phyloP scores from a whole-genome alignment of 1,139 yeast species.

The Hyphopichia khmerensis region DNA sequence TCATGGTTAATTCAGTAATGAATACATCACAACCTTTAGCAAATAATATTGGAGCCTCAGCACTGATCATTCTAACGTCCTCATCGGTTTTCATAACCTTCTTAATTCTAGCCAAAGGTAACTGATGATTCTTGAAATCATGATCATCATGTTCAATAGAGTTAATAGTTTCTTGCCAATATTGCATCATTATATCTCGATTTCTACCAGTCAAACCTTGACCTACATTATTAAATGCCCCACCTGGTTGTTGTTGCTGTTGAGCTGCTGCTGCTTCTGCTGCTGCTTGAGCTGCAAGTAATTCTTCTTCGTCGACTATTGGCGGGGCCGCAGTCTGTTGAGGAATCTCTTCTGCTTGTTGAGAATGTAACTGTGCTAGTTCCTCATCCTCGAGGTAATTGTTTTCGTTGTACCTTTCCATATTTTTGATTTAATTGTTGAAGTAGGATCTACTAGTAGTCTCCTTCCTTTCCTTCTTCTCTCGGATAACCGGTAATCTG shows the following conservation, averaged over 20 bases:
- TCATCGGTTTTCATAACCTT: conserved; percentile 98
- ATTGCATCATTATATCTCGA: conserved; percentile 86
- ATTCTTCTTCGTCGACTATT: conserved; percentile 35
- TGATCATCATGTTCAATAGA: conserved; percentile 86
- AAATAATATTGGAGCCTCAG: conserved; percentile 95
- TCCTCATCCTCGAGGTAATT: conserved; percentile 11
- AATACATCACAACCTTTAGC: conserved; percentile 98
- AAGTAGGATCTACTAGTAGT: background rate
- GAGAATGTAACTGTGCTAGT: background rate
- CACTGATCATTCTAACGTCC: conserved; percentile 95
- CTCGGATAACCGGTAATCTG: too few relatives aligned
- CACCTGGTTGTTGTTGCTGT: conserved; percentile 50
- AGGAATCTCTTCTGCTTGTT: background rate
- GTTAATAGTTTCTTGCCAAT: conserved; percentile 95
- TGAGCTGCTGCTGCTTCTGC: conserved; percentile 51
- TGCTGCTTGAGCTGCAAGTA: conserved; percentile 47
- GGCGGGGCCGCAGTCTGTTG: conserved; percentile 10
- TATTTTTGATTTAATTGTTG: background rate
- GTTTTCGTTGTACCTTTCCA: conserved; percentile 12
- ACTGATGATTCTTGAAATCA: conserved; percentile 89
- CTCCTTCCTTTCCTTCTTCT: background rate
- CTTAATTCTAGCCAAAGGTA: conserved; percentile 92
- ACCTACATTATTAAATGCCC: conserved; percentile 89
- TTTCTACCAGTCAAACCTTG: conserved; percentile 86
- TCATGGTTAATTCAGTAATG: conserved; percentile 93